Percentiles rank a stretch among this genome's conserved stretches.
Conservation (phyloP, 306 rosid genomes). For the Carpinus viminea region DNA sequence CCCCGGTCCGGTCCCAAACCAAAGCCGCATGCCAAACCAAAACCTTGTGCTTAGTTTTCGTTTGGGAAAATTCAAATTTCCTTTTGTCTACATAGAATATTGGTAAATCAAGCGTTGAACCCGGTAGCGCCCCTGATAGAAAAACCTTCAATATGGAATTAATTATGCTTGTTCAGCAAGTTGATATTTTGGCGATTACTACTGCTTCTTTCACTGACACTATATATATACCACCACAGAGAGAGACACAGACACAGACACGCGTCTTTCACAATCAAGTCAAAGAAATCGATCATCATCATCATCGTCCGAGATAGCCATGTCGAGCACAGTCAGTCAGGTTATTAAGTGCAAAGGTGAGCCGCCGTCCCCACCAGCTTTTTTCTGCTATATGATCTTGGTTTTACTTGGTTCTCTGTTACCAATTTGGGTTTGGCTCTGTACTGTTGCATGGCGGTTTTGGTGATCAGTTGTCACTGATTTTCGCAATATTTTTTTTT, state of each 20-base stretch:
- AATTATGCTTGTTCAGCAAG: too few relatives aligned
- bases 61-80: too few relatives aligned
- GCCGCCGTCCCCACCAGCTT: too few relatives aligned
- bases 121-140: too few relatives aligned
- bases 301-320: conserved; percentile 14
- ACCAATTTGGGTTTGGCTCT: too few relatives aligned
- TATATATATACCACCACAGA: neutral
- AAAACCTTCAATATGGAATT: too few relatives aligned
- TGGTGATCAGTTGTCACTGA: neutral
- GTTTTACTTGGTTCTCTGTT: neutral
- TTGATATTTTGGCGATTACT: neutral
- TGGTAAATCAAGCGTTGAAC: too few relatives aligned
- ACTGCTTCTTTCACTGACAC: neutral
- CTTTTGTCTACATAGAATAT: too few relatives aligned
- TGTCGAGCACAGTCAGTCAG: conserved; percentile 57
- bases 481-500: neutral
- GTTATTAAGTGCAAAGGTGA: conserved; percentile 75
- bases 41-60: too few relatives aligned
- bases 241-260: neutral
- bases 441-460: neutral
- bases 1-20: too few relatives aligned
- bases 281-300: neutral
- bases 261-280: neutral
- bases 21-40: too few relatives aligned
- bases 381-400: neutral